Evolutionary conservation across 306 rosid genomes (phyloP), one percentile per base, ranked within the genome.

Genomic region (Potentilla sterilis): DNA sequence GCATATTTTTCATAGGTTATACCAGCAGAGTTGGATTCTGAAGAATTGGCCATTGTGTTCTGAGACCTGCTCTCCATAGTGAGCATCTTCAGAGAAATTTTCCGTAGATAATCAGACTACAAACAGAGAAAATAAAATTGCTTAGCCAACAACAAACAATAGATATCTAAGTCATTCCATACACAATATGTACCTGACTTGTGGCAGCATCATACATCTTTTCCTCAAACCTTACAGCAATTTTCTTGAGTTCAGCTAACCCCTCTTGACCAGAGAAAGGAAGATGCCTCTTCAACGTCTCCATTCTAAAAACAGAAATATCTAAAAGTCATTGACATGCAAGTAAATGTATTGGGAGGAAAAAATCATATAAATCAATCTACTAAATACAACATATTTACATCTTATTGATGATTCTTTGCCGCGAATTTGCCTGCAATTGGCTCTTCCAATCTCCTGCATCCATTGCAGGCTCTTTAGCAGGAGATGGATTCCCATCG

Each of bases 201-300:
- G 85, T 80, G 52, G 97, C 91, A 63, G 84, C 86, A 58, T 69
- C 14, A 77, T 76, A 88, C 73, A 90, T 83, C 85, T 91, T 88
- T 47, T 94, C 98, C 84, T 94, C 95, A 78, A 94, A 90, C 83
- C 92, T 89, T 67, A 79, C 82, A 73, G 93, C 96, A 75, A 91
- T 88, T 77, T 81, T 83, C 69, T 14, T 70, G 58, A 94, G 89
- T 79, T 89, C 89, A 63, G 1, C 79, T 52, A 91, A 66, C 74
- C 97, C 96, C 3, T 83, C 94, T 46, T 81, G 75, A 66, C 87
- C 90, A 44, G 88, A 72, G 75, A 79, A 72, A 10, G 94, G 95
- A 73, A 88, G 77, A 78, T 87, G 89, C 84, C 76, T 90, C 86
- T 83, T 87, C 76, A 90, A 72, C 0, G 89, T 85, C 6, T 90